Evolutionary conservation across 441 rosid species (phyloP), one percentile per base, ranked within the genome.

Genomic region (Corymbia calophylla): DNA sequence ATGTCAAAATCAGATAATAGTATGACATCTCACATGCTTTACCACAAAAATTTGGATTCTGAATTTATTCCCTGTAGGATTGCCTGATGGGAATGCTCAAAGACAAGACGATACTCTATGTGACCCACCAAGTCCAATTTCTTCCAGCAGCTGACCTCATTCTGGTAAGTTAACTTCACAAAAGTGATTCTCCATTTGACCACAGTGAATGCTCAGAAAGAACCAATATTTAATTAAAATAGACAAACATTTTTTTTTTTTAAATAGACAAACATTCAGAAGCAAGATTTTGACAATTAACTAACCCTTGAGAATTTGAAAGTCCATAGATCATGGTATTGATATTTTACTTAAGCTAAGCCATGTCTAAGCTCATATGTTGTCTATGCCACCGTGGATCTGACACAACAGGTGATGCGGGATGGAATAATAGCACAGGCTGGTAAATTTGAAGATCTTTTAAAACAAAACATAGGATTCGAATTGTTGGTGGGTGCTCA

Each of bases 41-140:
- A 23, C 84, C 51, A 2, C 84, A 25, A 23, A 44, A 77, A 44
- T 77, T 23, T 77, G 84, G n/a, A 23, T 77, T 23, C 84, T 44
- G 51, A 77, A 0, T 44, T 39, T 44, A 77, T 77, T 58, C 15
- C 90, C 91, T 89, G 70, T 91, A 98, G 99, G 99, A 98, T 6
- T 98, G 99, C 93, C 93, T 98, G 91, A 94, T 95, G 99, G 99
- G 99, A 89, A 92, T 96, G 80, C 95, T 98, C 44, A 96, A 94
- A 91, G 95, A 94, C 62, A 98, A 97, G 92, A 98, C 99, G 15
- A 92, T 96, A 86, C 93, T 98, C 90, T 98, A 96, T 88, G 99
- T 98, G 85, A 97, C 99, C 47, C 99, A 98, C 93, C 99, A 98
- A 97, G 98, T 98, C 21, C 99, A 98, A 95, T 98, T 98, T 93